Evolutionary conservation across 2,329 filamentous ascomycete species (phyloP).

Genomic region (Cordyceps tenuipes): DNA sequence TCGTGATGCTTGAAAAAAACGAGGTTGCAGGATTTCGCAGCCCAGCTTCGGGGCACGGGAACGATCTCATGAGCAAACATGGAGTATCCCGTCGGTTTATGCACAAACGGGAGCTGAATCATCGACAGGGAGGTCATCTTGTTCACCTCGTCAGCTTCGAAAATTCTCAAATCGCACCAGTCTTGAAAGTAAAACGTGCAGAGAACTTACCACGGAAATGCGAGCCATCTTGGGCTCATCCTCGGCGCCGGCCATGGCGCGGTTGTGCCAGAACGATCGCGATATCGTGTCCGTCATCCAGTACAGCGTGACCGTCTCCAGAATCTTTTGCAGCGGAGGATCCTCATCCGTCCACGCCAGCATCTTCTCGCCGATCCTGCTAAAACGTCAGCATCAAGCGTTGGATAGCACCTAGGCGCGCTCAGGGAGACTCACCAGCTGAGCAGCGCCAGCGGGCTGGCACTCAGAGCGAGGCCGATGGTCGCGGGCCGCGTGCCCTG

Average conservation of each 20-base stretch:
- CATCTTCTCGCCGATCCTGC: conserved; percentile 48
- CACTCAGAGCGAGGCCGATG: conserved; percentile 44
- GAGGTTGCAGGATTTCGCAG: conserved; percentile 26
- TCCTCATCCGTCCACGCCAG: conserved; percentile 41
- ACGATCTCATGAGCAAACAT: conserved; percentile 35
- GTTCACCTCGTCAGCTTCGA: not conserved
- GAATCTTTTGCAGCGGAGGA: conserved; percentile 34
- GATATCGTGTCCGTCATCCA: conserved; percentile 46
- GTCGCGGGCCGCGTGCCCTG: conserved; percentile 49
- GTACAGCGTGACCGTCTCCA: conserved; percentile 43
- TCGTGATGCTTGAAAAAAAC: conserved; percentile 23
- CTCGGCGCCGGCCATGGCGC: conserved; percentile 15
- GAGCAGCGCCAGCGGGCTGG: conserved; percentile 47
- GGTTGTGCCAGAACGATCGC: conserved; percentile 41
- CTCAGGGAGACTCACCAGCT: conserved; percentile 32
- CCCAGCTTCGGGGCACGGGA: conserved; percentile 28
- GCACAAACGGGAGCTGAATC: conserved; percentile 13
- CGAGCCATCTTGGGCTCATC: conserved; percentile 20
- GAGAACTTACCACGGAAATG: conserved; percentile 11
- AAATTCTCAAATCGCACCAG: not conserved
- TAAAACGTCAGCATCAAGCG: not conserved
- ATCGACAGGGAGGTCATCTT: conserved; percentile 9
- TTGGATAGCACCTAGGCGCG: too few species aligned
- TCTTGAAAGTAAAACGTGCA: not conserved
- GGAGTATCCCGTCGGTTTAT: conserved; percentile 39